phyloP scores from a whole-genome alignment of 192 early-diverging fungal species.

The Linnemannia elongata region DNA sequence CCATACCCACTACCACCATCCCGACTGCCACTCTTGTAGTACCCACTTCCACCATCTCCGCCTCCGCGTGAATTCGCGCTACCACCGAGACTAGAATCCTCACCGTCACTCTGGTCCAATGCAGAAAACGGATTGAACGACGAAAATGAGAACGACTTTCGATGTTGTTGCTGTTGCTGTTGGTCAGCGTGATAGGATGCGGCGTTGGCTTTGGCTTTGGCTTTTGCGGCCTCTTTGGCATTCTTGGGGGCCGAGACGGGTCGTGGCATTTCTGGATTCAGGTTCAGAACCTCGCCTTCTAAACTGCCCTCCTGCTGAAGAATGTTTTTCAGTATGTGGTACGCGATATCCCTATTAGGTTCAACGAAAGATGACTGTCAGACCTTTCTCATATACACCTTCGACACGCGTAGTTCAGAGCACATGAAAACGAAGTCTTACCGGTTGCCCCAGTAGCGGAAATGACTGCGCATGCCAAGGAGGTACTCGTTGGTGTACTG shows the following conservation, averaged over 20 bases:
- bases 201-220: conserved; percentile 40
- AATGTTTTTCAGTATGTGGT: conserved; percentile 38
- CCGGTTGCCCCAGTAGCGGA: conserved; percentile 69
- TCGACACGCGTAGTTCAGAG: background rate
- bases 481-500: conserved; percentile 69
- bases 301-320: conserved; percentile 7
- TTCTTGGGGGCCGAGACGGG: conserved; percentile 29
- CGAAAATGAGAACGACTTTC: conserved; percentile 34
- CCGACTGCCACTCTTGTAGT: background rate
- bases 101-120: background rate
- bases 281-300: conserved; percentile 9
- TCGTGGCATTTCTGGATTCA: conserved; percentile 35
- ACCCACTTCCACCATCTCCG: background rate
- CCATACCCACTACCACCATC: background rate
- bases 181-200: conserved; percentile 4
- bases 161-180: conserved; percentile 2
- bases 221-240: conserved; percentile 34
- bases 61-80: no score
- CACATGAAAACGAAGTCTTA: background rate
- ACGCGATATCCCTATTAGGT: conserved; percentile 41
- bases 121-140: background rate
- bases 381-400: no score
- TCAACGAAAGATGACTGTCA: no score
- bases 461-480: conserved; percentile 65
- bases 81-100: background rate